Conservation (phyloP, 192 early-diverging fungal genomes). For the Bifiguratus adelaidae region DNA sequence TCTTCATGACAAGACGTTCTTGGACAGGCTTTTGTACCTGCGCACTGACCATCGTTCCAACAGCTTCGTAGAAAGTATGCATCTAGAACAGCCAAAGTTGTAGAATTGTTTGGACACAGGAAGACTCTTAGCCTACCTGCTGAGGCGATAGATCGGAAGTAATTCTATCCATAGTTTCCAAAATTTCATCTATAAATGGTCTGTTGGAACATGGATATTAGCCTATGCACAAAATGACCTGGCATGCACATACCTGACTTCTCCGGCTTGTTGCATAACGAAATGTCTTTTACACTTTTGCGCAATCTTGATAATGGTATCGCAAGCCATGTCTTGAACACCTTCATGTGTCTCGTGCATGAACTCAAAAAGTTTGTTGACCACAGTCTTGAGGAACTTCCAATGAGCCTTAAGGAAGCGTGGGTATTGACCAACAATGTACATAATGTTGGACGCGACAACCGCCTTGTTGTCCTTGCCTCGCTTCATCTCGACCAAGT, state of each 20-base stretch:
- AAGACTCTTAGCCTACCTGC: conserved; percentile 41
- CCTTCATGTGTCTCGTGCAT: conserved; percentile 99
- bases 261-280: conserved; percentile 84
- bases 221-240: too few relatives aligned
- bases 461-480: conserved; percentile 99
- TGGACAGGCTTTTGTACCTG: conserved; percentile 71
- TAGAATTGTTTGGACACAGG: not conserved
- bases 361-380: conserved; percentile 99
- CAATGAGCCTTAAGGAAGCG: conserved; percentile 99
- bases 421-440: conserved; percentile 99
- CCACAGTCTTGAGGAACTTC: conserved; percentile 99
- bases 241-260: too few relatives aligned
- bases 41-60: conserved; percentile 96
- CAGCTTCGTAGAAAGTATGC: conserved; percentile 98
- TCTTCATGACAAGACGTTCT: conserved; percentile 70
- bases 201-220: too few relatives aligned
- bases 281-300: conserved; percentile 97
- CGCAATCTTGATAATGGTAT: conserved; percentile 99
- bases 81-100: conserved; percentile 32
- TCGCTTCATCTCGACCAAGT: conserved; percentile 91
- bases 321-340: conserved; percentile 99
- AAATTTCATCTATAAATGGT: conserved; percentile 98
- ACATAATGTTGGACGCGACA: conserved; percentile 99
- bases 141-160: conserved; percentile 86
- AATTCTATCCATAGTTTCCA: conserved; percentile 64